phyloP scores from a whole-genome alignment of 2,329 filamentous ascomycete genomes.

The Rutstroemia sp. region DNA sequence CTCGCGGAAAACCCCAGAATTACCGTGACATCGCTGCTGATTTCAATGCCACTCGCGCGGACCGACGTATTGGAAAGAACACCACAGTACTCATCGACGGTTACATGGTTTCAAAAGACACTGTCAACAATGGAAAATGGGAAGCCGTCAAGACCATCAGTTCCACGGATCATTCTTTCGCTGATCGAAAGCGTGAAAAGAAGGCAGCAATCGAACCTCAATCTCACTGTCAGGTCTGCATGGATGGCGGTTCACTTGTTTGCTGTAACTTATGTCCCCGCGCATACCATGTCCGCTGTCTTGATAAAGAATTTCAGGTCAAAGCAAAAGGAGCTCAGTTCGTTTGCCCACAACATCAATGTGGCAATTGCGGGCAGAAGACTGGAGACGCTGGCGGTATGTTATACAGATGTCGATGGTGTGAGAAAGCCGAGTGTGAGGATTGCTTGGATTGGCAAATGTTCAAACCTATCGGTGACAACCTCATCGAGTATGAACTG shows the following conservation, averaged over 20 bases:
- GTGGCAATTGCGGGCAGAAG: slow-evolving; percentile 44
- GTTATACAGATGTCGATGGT: slow-evolving; percentile 46
- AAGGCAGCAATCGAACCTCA: slow-evolving; percentile 39
- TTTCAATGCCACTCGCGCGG: slow-evolving; percentile 31
- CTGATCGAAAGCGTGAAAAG: slow-evolving; percentile 42
- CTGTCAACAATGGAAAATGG: slow-evolving; percentile 43
- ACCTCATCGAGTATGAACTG: slow-evolving; percentile 44
- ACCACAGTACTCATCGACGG: slow-evolving; percentile 50
- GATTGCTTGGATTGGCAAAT: slow-evolving; percentile 48
- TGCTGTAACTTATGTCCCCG: slow-evolving; percentile 47
- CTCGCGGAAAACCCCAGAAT: slow-evolving; percentile 27
- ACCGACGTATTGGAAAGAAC: slow-evolving; percentile 48
- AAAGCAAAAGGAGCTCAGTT: slow-evolving; percentile 40
- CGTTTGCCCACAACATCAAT: slow-evolving; percentile 49
- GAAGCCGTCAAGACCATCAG: slow-evolving; percentile 51
- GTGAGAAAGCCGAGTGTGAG: slow-evolving; percentile 48
- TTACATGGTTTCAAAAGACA: slow-evolving; percentile 49
- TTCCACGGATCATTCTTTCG: slow-evolving; percentile 45
- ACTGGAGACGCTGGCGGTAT: slow-evolving; percentile 37
- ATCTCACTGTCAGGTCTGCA: slow-evolving; percentile 43
- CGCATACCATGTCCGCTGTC: slow-evolving; percentile 44
- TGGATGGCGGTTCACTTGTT: slow-evolving; percentile 39
- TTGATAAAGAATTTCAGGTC: slow-evolving; percentile 34
- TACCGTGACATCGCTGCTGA: slow-evolving; percentile 32
- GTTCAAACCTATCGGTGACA: slow-evolving; percentile 42